These are phyloP conservation scores for Pyrenophora teres DNA, from an alignment of 2,329 filamentous ascomycete genomes.

Conservation along the genomic window DNA sequence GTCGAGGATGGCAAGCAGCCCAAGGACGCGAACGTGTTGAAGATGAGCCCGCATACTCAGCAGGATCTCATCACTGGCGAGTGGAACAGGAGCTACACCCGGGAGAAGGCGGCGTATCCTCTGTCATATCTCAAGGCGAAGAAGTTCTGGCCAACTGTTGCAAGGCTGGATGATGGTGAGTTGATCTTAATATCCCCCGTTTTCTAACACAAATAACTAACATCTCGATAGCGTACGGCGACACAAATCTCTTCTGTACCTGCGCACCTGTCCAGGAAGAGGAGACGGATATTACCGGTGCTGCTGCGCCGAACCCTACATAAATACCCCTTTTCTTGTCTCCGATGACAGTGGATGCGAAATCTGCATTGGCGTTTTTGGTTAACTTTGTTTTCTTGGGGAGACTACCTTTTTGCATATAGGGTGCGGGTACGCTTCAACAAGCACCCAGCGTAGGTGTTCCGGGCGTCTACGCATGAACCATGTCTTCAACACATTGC, in stretches of 20 bases:
- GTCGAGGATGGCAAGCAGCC: constrained; percentile 80
- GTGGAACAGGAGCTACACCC: constrained; percentile 81
- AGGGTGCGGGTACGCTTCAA: neutral
- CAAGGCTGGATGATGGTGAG: constrained; percentile 84
- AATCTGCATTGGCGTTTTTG: no score
- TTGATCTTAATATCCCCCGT: neutral
- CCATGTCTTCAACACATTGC: neutral
- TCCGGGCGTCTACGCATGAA: neutral
- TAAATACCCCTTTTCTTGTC: constrained; percentile 7
- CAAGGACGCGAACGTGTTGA: constrained; percentile 79
- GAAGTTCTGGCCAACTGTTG: constrained; percentile 96
- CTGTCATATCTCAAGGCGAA: constrained; percentile 82
- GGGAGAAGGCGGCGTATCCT: constrained; percentile 87
- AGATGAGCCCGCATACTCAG: constrained; percentile 86
- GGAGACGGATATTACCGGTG: constrained; percentile 39
- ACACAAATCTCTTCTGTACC: constrained; percentile 92
- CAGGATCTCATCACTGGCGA: constrained; percentile 74
- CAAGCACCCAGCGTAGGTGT: neutral
- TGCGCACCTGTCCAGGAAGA: constrained; percentile 76
- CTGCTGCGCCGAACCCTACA: constrained; percentile 40
- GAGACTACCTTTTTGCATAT: neutral
- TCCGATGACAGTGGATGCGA: no score
- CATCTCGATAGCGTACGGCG: constrained; percentile 71
- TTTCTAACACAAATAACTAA: constrained; percentile 24
- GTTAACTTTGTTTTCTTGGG: no score